These are phyloP conservation scores for Poronia punctata DNA, from an alignment of 495 filamentous ascomycete genomes.

Conservation along the genomic window DNA sequence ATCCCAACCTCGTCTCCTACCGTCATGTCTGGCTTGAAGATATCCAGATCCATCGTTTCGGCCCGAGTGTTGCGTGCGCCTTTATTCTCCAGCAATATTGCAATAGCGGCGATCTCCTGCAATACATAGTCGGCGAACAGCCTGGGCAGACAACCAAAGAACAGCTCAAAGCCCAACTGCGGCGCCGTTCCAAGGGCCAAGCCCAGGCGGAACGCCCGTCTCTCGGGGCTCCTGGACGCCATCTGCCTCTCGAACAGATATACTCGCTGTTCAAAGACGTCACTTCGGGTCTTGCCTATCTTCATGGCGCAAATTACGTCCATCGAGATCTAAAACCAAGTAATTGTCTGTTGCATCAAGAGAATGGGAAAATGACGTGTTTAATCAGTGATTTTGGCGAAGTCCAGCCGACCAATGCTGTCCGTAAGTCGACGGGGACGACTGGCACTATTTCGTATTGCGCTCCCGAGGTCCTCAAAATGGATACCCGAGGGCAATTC, in stretches of 20 bases:
- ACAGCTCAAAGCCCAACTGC: constrained; percentile 76
- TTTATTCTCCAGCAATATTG: constrained; percentile 98
- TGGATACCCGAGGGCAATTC: constrained; percentile 60
- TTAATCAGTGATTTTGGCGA: constrained; percentile 97
- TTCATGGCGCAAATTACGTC: constrained; percentile 91
- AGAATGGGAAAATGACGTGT: constrained; percentile 61
- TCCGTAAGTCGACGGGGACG: constrained; percentile 79
- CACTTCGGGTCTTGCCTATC: constrained; percentile 79
- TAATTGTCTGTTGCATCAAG: constrained; percentile 84
- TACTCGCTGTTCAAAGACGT: constrained; percentile 97
- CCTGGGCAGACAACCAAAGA: constrained; percentile 58
- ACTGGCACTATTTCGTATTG: constrained; percentile 98
- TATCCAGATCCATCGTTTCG: constrained; percentile 72
- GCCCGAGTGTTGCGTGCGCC: constrained; percentile 86
- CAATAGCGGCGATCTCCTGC: constrained; percentile 85
- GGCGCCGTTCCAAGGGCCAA: constrained; percentile 64
- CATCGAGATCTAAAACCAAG: constrained; percentile 94
- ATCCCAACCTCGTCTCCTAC: constrained; percentile 95
- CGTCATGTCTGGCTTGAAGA: constrained; percentile 96
- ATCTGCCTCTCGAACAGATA: constrained; percentile 79
- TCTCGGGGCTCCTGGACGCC: constrained; percentile 43
- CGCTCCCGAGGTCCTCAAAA: constrained; percentile 83
- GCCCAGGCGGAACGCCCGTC: constrained; percentile 30
- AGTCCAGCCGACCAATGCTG: constrained; percentile 73
- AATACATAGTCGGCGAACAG: constrained; percentile 70